Conservation (phyloP, 176 grass and related monocot species). For the Lolium rigidum region DNA sequence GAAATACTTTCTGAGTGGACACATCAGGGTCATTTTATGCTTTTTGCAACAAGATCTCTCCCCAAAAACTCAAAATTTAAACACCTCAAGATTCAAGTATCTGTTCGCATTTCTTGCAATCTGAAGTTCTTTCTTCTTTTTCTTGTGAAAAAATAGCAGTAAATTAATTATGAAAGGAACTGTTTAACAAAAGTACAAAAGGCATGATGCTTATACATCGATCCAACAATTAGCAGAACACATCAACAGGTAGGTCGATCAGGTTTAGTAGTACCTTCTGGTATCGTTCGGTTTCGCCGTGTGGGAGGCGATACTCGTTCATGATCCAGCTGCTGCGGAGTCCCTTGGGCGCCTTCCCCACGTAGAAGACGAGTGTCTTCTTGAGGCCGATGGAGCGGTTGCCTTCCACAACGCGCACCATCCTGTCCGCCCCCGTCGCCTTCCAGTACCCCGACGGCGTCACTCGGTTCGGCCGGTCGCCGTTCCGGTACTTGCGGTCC, state of each 20-base stretch:
- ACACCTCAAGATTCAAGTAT: neutral
- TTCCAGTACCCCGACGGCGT: slow-evolving; percentile 98
- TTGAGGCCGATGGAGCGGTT: slow-evolving; percentile 81
- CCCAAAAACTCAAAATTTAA: neutral
- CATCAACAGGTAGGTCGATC: neutral
- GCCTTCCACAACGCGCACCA: slow-evolving; percentile 67
- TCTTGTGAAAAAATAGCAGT: neutral
- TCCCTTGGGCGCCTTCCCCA: slow-evolving; percentile 93
- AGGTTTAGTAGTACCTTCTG: slow-evolving; percentile 61
- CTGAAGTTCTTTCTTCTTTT: neutral
- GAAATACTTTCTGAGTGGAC: slow-evolving; percentile 30
- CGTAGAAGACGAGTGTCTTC: slow-evolving; percentile 99
- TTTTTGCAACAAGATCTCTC: slow-evolving; percentile 26
- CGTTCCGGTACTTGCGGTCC: slow-evolving; percentile 93
- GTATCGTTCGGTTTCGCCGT: slow-evolving; percentile 67
- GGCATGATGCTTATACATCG: neutral
- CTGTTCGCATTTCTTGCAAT: neutral
- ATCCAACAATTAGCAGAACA: neutral
- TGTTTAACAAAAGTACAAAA: neutral
- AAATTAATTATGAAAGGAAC: neutral
- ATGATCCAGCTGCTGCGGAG: slow-evolving; percentile 96
- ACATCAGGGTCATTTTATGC: slow-evolving; percentile 33
- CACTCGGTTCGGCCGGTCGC: slow-evolving; percentile 86
- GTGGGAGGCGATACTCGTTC: slow-evolving; percentile 94
- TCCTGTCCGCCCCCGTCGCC: slow-evolving; percentile 71